phyloP scores from a whole-genome alignment of 169 alveolate genomes.

The Sarcocystis neurona region DNA sequence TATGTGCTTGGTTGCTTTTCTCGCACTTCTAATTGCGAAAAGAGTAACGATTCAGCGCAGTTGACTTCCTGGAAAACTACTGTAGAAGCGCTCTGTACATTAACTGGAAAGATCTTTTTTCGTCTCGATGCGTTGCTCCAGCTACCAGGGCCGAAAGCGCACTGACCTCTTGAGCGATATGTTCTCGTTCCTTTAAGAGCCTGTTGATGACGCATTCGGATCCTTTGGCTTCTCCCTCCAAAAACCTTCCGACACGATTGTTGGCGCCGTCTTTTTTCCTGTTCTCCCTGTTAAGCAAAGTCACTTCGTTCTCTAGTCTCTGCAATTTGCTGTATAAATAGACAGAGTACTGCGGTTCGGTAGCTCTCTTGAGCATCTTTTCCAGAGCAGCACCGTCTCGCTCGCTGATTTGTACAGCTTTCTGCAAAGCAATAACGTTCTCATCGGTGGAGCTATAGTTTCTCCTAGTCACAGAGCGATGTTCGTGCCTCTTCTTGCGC shows the following conservation, averaged over 20 bases:
- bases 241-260: neutral
- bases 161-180: slow-evolving; percentile 27
- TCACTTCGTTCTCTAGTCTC: neutral
- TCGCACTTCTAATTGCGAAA: no score
- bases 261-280: neutral
- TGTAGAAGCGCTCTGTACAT: no score
- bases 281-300: neutral
- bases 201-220: neutral
- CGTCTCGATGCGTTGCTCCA: no score
- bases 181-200: neutral
- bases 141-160: no score
- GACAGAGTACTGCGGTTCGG: neutral
- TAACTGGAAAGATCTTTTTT: no score
- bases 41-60: no score
- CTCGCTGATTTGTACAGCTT: neutral
- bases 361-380: neutral
- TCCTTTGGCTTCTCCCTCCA: slow-evolving; percentile 7
- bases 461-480: neutral
- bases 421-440: neutral
- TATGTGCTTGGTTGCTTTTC: no score
- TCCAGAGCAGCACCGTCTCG: neutral
- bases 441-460: slow-evolving; percentile 6
- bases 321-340: neutral
- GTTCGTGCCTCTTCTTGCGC: no score
- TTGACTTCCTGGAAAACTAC: no score